A percentile compares a stretch with the other conserved stretches of the same genome.
Conservation (phyloP, 2,329 filamentous ascomycete species). For the Curvularia spicifera region DNA sequence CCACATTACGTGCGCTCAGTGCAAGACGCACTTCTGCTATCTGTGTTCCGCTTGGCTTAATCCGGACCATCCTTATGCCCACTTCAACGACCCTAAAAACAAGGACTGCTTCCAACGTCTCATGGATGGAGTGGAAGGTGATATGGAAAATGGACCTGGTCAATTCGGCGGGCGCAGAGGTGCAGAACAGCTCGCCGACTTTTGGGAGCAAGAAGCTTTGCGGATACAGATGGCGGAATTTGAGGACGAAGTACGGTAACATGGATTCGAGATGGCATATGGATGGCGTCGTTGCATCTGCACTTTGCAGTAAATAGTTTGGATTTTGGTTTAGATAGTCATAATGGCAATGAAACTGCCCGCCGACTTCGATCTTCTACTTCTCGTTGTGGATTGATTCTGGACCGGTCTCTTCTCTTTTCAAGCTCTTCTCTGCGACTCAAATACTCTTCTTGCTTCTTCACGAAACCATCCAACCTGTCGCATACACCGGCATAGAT, state of each 20-base stretch:
- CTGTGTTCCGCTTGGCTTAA: slow-evolving; percentile 88
- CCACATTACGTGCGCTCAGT: slow-evolving; percentile 77
- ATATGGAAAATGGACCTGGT: slow-evolving; percentile 58
- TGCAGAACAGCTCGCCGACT: slow-evolving; percentile 53
- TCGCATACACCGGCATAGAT: not conserved
- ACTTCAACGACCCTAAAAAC: slow-evolving; percentile 77
- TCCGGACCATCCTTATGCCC: slow-evolving; percentile 80
- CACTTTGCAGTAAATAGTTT: not conserved
- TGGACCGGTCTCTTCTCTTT: not conserved
- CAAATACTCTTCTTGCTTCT: not conserved
- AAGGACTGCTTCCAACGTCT: slow-evolving; percentile 78
- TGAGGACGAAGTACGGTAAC: not conserved
- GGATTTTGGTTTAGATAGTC: not conserved
- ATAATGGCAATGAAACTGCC: slow-evolving; percentile 1
- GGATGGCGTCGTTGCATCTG: not conserved
- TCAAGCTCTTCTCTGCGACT: not conserved
- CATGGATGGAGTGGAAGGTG: slow-evolving; percentile 88
- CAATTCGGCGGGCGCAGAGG: slow-evolving; percentile 53
- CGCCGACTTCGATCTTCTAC: not conserved
- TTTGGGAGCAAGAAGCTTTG: slow-evolving; percentile 47
- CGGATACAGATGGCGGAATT: slow-evolving; percentile 30
- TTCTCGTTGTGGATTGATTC: not conserved
- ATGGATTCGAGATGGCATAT: not conserved
- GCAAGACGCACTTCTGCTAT: slow-evolving; percentile 93
- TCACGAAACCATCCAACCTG: not conserved